Base-by-base conservation (phyloP, 179 eudicot species). In the Heliamphora pulchella region DNA sequence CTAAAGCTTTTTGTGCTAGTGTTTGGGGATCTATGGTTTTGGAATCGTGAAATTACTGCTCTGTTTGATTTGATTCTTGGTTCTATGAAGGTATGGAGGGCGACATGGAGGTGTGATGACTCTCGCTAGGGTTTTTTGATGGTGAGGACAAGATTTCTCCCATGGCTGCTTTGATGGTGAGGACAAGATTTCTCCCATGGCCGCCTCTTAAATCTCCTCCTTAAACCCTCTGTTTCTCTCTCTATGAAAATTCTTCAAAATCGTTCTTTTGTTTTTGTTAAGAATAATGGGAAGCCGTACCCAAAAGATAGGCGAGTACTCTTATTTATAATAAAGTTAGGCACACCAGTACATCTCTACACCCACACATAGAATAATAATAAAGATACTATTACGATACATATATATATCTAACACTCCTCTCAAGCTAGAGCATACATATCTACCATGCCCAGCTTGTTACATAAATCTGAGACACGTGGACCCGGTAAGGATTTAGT, bases 1-100 rank as follows among this genome's bases (percentile, higher is more conserved):
- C 81, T 50, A 73, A 20, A 66, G 62, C 2, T 54, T 71, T 76
- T 81, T 83, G 79, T 74, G 66, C 81, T 78, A 86, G 86, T 83
- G 62, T 50, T 76, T 75, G 81, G 17, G 78, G 20, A 69, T 81
- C 76, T 48, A 64, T 70, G 74, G 80, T 59, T 83, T 77, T 82
- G 75, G 85, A 78, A 41, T 84, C 68, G 71, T 84, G 84, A 83
- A 54, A 22, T 44, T 18, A 3, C n/a, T 63, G 2, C 20, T 63
- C 59, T 47, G 71, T 17, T 50, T 46, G 65, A 0, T 47, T 78
- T 53, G 81, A 70, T 13, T 63, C n/a, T 18, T 44, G 74, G 79
- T 54, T 50, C n/a, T 73, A 39, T 59, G 79, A 17, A 20, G 57
- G 15, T 47, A 8, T 7, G 63, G 69, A 3, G 77, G 68, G 10